phyloP scores from a whole-genome alignment of 257 asterid genomes.

The Solanum sparsipilum region DNA sequence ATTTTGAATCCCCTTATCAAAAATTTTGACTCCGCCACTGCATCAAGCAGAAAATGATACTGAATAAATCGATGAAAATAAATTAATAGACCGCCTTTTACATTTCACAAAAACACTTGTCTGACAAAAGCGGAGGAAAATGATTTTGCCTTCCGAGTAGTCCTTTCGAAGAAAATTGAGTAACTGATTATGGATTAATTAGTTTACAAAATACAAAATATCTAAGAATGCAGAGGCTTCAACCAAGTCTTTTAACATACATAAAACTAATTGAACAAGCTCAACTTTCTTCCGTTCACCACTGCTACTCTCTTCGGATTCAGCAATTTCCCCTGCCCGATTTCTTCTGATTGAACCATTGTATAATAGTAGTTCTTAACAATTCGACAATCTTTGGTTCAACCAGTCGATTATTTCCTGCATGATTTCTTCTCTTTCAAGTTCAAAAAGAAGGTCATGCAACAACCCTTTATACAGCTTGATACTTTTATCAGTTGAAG shows the following conservation, averaged over 20 bases:
- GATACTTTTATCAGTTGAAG: slow-evolving; percentile 68
- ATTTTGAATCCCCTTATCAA: no score
- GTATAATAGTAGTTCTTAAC: background rate
- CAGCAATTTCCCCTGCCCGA: background rate
- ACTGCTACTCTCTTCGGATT: background rate
- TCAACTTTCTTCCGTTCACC: background rate
- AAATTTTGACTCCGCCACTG: no score
- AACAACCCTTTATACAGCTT: slow-evolving; percentile 57
- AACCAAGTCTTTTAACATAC: background rate
- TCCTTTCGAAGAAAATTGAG: background rate
- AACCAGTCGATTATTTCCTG: slow-evolving; percentile 60
- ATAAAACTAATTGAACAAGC: background rate
- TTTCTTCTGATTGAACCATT: background rate
- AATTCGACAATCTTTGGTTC: slow-evolving; percentile 26
- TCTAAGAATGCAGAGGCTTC: background rate
- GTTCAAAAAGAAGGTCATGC: slow-evolving; percentile 86
- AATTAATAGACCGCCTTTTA: background rate
- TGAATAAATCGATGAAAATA: background rate
- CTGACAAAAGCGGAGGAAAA: background rate
- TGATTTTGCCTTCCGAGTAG: background rate
- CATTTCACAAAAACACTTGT: background rate
- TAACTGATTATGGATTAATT: background rate
- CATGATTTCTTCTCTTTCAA: slow-evolving; percentile 57
- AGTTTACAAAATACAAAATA: background rate
- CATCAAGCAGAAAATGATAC: background rate